phyloP scores from a whole-genome alignment of 2,329 filamentous ascomycete genomes.

The Ophiostoma piceae region DNA sequence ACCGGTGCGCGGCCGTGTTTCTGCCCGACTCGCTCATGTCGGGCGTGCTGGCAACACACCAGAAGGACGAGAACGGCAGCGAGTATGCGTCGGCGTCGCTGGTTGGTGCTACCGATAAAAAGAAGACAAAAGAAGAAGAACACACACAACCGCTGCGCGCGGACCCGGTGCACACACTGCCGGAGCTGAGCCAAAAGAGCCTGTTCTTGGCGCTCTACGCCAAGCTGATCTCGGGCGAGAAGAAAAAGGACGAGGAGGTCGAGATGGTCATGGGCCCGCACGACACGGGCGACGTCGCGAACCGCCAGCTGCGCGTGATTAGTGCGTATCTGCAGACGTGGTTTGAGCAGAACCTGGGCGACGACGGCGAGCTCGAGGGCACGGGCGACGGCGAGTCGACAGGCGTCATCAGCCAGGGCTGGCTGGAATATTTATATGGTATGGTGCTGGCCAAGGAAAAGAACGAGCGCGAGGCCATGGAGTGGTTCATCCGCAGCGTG shows the following conservation, averaged over 20 bases:
- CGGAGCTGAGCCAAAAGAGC: slow-evolving; percentile 77
- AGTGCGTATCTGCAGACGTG: slow-evolving; percentile 72
- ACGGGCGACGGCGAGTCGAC: neutral
- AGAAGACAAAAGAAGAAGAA: neutral
- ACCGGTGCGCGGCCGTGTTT: slow-evolving; percentile 86
- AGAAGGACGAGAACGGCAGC: slow-evolving; percentile 31
- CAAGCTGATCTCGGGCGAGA: slow-evolving; percentile 88
- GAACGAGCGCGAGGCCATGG: slow-evolving; percentile 77
- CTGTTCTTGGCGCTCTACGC: slow-evolving; percentile 89
- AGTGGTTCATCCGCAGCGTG: slow-evolving; percentile 82
- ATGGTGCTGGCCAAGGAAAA: slow-evolving; percentile 86
- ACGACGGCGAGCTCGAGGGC: slow-evolving; percentile 48
- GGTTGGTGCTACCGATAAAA: neutral
- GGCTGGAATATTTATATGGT: slow-evolving; percentile 89
- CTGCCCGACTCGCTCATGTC: slow-evolving; percentile 74
- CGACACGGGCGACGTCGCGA: slow-evolving; percentile 76
- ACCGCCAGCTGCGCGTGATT: slow-evolving; percentile 76
- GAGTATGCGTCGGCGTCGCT: neutral
- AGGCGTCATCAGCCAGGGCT: slow-evolving; percentile 68
- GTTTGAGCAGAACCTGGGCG: slow-evolving; percentile 58
- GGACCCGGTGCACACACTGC: slow-evolving; percentile 36
- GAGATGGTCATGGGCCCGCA: slow-evolving; percentile 96
- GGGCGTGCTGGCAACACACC: slow-evolving; percentile 52
- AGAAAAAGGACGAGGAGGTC: slow-evolving; percentile 90
- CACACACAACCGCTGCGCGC: slow-evolving; percentile 8